phyloP scores from a whole-genome alignment of 768 basidiomycete genomes.

The Imleria badia region DNA sequence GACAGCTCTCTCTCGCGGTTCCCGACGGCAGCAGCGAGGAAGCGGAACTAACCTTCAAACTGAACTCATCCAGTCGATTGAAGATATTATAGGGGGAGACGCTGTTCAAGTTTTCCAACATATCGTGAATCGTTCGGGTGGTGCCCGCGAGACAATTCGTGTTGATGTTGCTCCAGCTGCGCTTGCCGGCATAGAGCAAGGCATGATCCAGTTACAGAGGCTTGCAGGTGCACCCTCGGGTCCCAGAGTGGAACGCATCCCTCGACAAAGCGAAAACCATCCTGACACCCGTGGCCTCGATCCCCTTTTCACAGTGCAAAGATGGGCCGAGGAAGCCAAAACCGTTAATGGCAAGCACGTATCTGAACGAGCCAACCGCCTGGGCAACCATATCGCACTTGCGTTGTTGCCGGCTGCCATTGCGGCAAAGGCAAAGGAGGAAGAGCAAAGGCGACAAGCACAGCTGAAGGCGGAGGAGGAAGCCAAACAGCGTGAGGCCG shows the following conservation, averaged over 20 bases:
- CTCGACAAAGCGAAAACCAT: slow-evolving; percentile 49
- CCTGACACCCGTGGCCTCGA: slow-evolving; percentile 52
- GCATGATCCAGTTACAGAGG: slow-evolving; percentile 47
- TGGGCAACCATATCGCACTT: slow-evolving; percentile 70
- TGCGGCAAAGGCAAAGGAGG: slow-evolving; percentile 48
- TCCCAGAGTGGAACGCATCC: slow-evolving; percentile 59
- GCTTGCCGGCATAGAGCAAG: slow-evolving; percentile 59
- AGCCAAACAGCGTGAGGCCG: slow-evolving; percentile 39
- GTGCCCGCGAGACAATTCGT: slow-evolving; percentile 64
- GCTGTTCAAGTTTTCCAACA: slow-evolving; percentile 84
- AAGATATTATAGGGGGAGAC: slow-evolving; percentile 78
- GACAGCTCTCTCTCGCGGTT: slow-evolving; percentile 43
- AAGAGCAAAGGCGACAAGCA: slow-evolving; percentile 40
- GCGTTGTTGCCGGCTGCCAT: slow-evolving; percentile 79
- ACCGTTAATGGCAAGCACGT: slow-evolving; percentile 76
- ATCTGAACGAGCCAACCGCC: slow-evolving; percentile 59
- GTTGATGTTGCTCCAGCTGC: slow-evolving; percentile 73
- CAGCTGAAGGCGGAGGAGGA: slow-evolving; percentile 56
- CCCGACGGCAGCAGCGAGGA: slow-evolving; percentile 59
- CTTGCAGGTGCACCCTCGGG: slow-evolving; percentile 48
- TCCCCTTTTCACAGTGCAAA: slow-evolving; percentile 76
- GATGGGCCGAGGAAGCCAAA: slow-evolving; percentile 89
- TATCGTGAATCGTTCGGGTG: slow-evolving; percentile 62
- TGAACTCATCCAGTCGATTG: slow-evolving; percentile 73
- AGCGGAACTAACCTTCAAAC: slow-evolving; percentile 45